phyloP scores from a whole-genome alignment of 176 grass and related monocot genomes.

The Dendrocalamus sinicus region DNA sequence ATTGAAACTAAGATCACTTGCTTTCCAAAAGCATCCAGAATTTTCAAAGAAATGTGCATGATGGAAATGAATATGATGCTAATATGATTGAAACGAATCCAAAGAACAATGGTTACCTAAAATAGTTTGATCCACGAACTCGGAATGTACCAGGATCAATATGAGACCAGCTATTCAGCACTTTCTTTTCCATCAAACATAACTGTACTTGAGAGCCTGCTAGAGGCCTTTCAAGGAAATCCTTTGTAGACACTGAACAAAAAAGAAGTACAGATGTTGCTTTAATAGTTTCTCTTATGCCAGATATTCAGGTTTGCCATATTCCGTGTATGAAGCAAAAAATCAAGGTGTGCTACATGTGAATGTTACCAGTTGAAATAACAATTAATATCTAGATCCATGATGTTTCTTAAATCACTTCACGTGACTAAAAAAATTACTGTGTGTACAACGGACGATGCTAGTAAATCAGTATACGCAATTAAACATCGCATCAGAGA shows the following conservation, averaged over 20 bases:
- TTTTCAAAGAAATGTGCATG: slow-evolving; percentile 12
- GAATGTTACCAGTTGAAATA: background rate
- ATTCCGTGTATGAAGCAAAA: background rate
- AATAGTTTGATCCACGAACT: slow-evolving; percentile 85
- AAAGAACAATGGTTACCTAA: slow-evolving; percentile 65
- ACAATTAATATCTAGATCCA: background rate
- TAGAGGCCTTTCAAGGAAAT: slow-evolving; percentile 76
- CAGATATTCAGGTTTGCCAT: background rate
- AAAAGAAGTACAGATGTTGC: slow-evolving; percentile 17
- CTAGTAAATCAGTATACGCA: background rate
- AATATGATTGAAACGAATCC: slow-evolving; percentile 27
- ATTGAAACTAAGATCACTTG: slow-evolving; percentile 29
- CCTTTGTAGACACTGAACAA: slow-evolving; percentile 71
- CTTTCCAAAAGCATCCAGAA: slow-evolving; percentile 19
- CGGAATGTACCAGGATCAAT: slow-evolving; percentile 81
- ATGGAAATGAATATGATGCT: slow-evolving; percentile 25
- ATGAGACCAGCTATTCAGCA: slow-evolving; percentile 84
- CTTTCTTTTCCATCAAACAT: slow-evolving; percentile 77
- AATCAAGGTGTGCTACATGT: background rate
- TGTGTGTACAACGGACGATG: background rate
- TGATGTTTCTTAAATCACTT: background rate
- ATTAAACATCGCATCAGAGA: background rate
- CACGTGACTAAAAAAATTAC: background rate
- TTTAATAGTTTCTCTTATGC: slow-evolving; percentile 36
- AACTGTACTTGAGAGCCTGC: slow-evolving; percentile 93